Conservation (phyloP, 768 basidiomycete genomes). For the Podaxis sp. region DNA sequence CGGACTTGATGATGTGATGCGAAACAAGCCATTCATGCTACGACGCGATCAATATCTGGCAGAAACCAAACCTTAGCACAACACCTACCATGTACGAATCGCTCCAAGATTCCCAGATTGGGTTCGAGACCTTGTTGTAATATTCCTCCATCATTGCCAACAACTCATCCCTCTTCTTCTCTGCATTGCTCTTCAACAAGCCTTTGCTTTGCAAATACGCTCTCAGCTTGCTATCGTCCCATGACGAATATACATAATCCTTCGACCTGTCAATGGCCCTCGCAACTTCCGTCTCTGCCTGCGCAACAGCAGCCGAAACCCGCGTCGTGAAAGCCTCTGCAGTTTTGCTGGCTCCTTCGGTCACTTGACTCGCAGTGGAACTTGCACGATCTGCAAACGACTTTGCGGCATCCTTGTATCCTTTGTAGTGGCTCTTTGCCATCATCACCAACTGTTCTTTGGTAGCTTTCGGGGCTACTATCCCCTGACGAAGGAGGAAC, state of each 20-base stretch:
- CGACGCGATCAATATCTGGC: not conserved
- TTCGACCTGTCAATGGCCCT: constrained; percentile 63
- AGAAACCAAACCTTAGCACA: not conserved
- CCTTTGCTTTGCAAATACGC: constrained; percentile 73
- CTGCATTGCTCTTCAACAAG: constrained; percentile 54
- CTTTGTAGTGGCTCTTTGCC: constrained; percentile 66
- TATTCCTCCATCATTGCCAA: constrained; percentile 62
- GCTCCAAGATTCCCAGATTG: constrained; percentile 83
- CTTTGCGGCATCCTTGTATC: constrained; percentile 57
- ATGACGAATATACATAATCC: constrained; percentile 87
- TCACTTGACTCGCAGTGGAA: constrained; percentile 41
- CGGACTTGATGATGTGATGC: constrained; percentile 66
- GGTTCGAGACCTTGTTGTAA: constrained; percentile 57
- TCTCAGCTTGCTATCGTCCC: constrained; percentile 77
- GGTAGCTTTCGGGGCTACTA: constrained; percentile 76
- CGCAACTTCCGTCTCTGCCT: constrained; percentile 48
- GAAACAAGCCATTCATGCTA: constrained; percentile 82
- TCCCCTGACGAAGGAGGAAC: constrained; percentile 83
- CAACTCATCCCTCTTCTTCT: constrained; percentile 64
- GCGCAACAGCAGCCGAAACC: constrained; percentile 26
- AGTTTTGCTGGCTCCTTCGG: constrained; percentile 34
- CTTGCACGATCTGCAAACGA: constrained; percentile 48
- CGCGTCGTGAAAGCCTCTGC: constrained; percentile 31
- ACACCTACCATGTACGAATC: constrained; percentile 73
- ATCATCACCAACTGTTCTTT: constrained; percentile 75